Evolutionary conservation across 78 protist genomes (phyloP), one percentile per base, ranked within the genome.

Genomic region (Dictyostelium purpureum): DNA sequence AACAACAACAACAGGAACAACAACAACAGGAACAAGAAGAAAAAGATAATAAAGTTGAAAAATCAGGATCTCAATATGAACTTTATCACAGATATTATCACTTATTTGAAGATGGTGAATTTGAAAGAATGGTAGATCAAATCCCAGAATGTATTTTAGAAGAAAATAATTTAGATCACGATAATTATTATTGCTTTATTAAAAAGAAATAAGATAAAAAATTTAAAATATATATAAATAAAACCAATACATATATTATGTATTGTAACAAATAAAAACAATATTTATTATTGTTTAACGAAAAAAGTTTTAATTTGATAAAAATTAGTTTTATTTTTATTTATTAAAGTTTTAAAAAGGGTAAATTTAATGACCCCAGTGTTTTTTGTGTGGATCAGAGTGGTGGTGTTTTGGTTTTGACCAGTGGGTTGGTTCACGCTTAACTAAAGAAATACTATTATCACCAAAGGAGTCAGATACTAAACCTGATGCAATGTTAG

Each of bases 11-110:
- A 35, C 31, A 40, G 12, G 3, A 33, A 69, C 2, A 51, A 51
- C 6, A 73, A 81, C 14, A 1, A 88, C n/a, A 38, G 24, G 37
- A 5, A 70, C 1, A 16, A 24, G 14, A 26, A n/a, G 59, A 31
- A 45, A n/a, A 45, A n/a, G 45, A 45, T 11, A 71, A 47, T 43
- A 24, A 38, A 1, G 40, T 61, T 37, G 38, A 67, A 65, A 78
- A 93, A 52, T 83, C 87, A 7, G 87, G 88, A 14, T 42, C 88
- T 18, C 16, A 9, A 42, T 88, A 78, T 63, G 88, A 77, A 63
- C 66, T 52, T 12, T 89, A 87, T 63, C 80, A 94, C 24, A 47
- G 96, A 75, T 94, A 94, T 63, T 94, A 94, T 75, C 96, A 94
- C 51, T 52, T 94, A 24, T 94, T 94, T 90, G 78, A 59, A 51